phyloP scores from a whole-genome alignment of 169 alveolate species.

The Cryptosporidium tyzzeri region DNA sequence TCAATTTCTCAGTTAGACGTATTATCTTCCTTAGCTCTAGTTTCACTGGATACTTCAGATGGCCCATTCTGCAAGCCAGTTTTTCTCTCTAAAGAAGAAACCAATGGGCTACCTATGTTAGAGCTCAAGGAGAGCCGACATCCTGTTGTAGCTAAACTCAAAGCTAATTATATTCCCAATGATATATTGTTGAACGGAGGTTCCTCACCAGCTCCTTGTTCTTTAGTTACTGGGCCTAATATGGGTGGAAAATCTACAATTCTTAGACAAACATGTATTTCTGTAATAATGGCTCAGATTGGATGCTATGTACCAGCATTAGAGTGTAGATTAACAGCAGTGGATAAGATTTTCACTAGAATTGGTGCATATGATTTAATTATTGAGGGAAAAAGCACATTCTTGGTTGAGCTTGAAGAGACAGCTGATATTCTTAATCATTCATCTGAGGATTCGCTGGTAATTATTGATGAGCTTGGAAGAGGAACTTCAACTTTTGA shows the following conservation, averaged over 20 bases:
- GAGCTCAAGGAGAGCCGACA: slow-evolving; percentile 78
- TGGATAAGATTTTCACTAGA: slow-evolving; percentile 98
- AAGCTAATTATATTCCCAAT: slow-evolving; percentile 87
- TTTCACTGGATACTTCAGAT: slow-evolving; percentile 69
- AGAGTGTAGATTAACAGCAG: slow-evolving; percentile 88
- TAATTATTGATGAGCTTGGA: slow-evolving; percentile 98
- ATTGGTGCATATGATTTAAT: slow-evolving; percentile 98
- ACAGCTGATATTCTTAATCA: slow-evolving; percentile 86
- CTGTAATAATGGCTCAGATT: slow-evolving; percentile 96
- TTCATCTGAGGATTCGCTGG: slow-evolving; percentile 91
- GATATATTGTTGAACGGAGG: slow-evolving; percentile 79
- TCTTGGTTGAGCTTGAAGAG: slow-evolving; percentile 98
- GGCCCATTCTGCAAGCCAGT: slow-evolving; percentile 71
- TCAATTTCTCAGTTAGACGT: slow-evolving; percentile 68
- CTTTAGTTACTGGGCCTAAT: slow-evolving; percentile 99
- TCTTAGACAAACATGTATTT: slow-evolving; percentile 94
- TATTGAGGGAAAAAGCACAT: slow-evolving; percentile 98
- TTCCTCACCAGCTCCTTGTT: slow-evolving; percentile 71
- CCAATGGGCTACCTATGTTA: slow-evolving; percentile 6
- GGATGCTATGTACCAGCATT: slow-evolving; percentile 98
- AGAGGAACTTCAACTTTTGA: slow-evolving; percentile 99
- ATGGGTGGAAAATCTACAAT: slow-evolving; percentile 99
- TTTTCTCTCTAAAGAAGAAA: slow-evolving; percentile 18
- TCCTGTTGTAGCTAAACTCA: slow-evolving; percentile 83
- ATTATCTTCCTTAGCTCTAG: slow-evolving; percentile 76